phyloP scores from a whole-genome alignment of 192 early-diverging fungal species.

The Coemansia sp. region DNA sequence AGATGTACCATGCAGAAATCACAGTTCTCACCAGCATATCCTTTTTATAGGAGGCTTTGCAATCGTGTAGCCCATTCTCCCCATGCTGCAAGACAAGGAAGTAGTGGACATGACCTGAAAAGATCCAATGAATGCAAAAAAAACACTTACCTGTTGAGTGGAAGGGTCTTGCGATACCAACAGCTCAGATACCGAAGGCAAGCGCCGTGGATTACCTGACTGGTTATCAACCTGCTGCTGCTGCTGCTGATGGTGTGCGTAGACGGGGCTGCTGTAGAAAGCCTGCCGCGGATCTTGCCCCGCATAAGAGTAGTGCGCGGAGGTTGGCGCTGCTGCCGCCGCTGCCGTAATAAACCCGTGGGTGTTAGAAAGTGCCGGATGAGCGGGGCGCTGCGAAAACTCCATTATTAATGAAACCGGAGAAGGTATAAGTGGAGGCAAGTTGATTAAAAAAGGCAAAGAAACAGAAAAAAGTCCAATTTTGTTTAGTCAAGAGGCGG shows the following conservation, averaged over 20 bases:
- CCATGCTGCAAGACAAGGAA: neutral
- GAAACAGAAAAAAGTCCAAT: neutral
- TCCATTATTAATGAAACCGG: slow-evolving; percentile 27
- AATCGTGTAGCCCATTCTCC: neutral
- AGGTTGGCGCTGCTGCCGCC: slow-evolving; percentile 12
- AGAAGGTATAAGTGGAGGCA: slow-evolving; percentile 3
- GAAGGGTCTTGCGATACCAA: slow-evolving; percentile 24
- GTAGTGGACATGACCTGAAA: neutral
- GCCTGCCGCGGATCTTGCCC: slow-evolving; percentile 15
- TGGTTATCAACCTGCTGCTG: slow-evolving; percentile 15
- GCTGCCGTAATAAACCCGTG: slow-evolving; percentile 29
- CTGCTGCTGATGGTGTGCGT: slow-evolving; percentile 20
- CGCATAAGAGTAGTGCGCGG: slow-evolving; percentile 33
- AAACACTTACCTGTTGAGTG: slow-evolving; percentile 30
- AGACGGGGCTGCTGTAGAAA: slow-evolving; percentile 14
- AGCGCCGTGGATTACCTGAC: slow-evolving; percentile 20
- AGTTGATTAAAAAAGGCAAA: slow-evolving; percentile 3
- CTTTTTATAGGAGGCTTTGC: neutral
- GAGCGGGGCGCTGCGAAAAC: slow-evolving; percentile 53
- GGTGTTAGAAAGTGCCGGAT: slow-evolving; percentile 20
- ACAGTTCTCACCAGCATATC: neutral
- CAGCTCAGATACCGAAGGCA: slow-evolving; percentile 50
- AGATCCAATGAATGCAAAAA: neutral
- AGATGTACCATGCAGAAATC: neutral
- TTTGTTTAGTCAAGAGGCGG: slow-evolving; percentile 1